Percentiles rank a stretch among this genome's conserved stretches.
These are phyloP conservation scores for Rhodomyrtus psidioides DNA, from an alignment of 441 rosid species.

Conservation along the genomic window DNA sequence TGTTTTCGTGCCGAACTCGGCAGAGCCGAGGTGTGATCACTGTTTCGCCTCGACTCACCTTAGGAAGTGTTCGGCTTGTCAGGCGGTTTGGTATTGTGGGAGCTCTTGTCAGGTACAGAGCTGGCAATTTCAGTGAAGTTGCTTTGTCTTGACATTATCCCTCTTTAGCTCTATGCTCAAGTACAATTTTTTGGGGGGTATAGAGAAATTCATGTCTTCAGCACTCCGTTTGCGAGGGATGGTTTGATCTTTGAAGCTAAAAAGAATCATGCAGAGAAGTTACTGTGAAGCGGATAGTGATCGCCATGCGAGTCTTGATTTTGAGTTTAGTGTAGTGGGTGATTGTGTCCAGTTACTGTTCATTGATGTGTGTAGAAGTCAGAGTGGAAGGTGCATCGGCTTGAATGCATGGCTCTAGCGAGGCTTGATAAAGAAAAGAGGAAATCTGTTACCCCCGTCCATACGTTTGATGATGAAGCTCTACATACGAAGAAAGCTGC, in stretches of 20 bases:
- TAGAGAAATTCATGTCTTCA: neutral
- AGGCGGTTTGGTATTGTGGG: slow-evolving; percentile 76
- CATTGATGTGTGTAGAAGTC: slow-evolving; percentile 39
- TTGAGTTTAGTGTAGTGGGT: neutral
- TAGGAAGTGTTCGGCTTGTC: slow-evolving; percentile 76
- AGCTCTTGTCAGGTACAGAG: slow-evolving; percentile 64
- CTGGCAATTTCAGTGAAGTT: neutral
- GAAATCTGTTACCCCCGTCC: slow-evolving; percentile 60
- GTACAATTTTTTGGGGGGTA: neutral
- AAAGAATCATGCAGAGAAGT: neutral
- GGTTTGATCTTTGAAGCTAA: neutral
- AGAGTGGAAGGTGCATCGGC: slow-evolving; percentile 83
- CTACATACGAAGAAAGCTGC: slow-evolving; percentile 54
- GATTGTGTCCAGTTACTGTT: neutral
- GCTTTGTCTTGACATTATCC: neutral
- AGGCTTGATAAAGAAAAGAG: slow-evolving; percentile 59
- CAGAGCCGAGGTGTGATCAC: slow-evolving; percentile 52
- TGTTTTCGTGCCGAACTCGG: slow-evolving; percentile 51
- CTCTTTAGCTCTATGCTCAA: neutral
- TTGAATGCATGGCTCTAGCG: slow-evolving; percentile 63
- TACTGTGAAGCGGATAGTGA: neutral
- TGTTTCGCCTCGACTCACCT: slow-evolving; percentile 48
- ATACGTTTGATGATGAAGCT: slow-evolving; percentile 75
- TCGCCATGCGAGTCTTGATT: accelerated
- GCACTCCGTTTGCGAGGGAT: neutral